These are phyloP conservation scores for Xylaria cubensis DNA, from an alignment of 495 filamentous ascomycete species.

Conservation along the genomic window DNA sequence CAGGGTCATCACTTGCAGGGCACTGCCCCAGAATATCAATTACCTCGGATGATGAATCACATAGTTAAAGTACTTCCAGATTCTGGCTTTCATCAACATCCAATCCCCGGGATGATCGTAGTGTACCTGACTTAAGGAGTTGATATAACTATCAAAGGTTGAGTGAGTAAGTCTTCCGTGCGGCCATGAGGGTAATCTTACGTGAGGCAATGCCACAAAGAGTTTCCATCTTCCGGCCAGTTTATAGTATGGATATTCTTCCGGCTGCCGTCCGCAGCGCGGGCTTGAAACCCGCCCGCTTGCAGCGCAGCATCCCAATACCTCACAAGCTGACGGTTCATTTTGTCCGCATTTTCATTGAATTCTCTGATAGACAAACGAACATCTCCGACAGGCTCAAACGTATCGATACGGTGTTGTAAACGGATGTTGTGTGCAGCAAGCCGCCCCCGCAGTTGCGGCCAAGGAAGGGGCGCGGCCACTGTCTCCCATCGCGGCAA, in stretches of 20 bases:
- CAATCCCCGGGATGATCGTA: background rate
- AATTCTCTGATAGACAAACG: background rate
- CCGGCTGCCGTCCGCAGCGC: background rate
- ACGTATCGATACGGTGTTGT: background rate
- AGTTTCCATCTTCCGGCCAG: constrained; percentile 2
- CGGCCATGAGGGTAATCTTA: background rate
- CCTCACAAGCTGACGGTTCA: background rate
- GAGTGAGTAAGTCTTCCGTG: background rate
- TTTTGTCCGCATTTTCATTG: background rate
- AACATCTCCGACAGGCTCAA: background rate
- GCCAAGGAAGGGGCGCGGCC: background rate
- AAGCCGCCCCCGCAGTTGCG: background rate
- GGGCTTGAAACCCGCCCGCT: background rate
- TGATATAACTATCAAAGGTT: background rate
- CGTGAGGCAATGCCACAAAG: constrained; percentile 6
- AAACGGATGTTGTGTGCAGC: background rate
- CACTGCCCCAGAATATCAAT: background rate
- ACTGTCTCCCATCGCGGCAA: background rate
- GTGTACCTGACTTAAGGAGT: background rate
- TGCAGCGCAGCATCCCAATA: background rate
- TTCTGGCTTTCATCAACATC: background rate
- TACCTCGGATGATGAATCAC: constrained; percentile 9
- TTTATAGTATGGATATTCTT: background rate
- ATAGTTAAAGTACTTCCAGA: constrained; percentile 9
- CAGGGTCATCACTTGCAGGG: background rate